These are phyloP conservation scores for Actinidia polygama DNA, from an alignment of 179 eudicot genomes.

Conservation along the genomic window DNA sequence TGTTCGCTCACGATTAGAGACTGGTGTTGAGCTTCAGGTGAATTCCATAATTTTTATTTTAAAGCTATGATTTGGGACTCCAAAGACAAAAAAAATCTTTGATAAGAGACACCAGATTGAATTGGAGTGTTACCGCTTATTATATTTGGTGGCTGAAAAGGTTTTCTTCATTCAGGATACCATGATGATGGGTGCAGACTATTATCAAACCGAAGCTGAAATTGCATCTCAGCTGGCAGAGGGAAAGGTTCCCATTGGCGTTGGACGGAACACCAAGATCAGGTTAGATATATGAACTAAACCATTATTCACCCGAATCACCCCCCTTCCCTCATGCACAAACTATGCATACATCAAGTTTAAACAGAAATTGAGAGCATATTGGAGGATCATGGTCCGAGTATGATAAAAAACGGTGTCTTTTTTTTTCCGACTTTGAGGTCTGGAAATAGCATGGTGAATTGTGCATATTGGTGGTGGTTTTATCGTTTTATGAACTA, in stretches of 20 bases:
- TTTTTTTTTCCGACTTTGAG: not conserved
- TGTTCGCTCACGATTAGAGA: conserved; percentile 77
- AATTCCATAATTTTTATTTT: not conserved
- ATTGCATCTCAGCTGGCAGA: conserved; percentile 77
- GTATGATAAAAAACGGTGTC: not conserved
- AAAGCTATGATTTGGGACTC: not conserved
- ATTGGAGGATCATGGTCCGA: not conserved
- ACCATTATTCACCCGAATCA: not conserved
- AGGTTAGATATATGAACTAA: conserved; percentile 40
- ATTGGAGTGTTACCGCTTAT: not conserved
- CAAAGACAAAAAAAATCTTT: not conserved
- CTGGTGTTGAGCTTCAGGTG: conserved; percentile 79
- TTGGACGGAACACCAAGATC: conserved; percentile 84
- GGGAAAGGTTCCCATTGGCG: conserved; percentile 91
- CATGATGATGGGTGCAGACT: conserved; percentile 96
- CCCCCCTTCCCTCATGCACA: not conserved
- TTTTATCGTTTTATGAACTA: not conserved
- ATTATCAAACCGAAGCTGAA: conserved; percentile 88
- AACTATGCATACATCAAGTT: not conserved
- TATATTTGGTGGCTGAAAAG: not conserved
- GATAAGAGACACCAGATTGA: not conserved
- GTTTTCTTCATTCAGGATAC: conserved; percentile 58
- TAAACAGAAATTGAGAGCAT: not conserved
- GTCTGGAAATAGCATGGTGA: not conserved
- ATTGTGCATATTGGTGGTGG: not conserved